A percentile compares a stretch with the other conserved stretches of the same genome.
These are phyloP conservation scores for Verticillium nonalfalfae DNA, from an alignment of 2,329 filamentous ascomycete genomes.

Conservation along the genomic window DNA sequence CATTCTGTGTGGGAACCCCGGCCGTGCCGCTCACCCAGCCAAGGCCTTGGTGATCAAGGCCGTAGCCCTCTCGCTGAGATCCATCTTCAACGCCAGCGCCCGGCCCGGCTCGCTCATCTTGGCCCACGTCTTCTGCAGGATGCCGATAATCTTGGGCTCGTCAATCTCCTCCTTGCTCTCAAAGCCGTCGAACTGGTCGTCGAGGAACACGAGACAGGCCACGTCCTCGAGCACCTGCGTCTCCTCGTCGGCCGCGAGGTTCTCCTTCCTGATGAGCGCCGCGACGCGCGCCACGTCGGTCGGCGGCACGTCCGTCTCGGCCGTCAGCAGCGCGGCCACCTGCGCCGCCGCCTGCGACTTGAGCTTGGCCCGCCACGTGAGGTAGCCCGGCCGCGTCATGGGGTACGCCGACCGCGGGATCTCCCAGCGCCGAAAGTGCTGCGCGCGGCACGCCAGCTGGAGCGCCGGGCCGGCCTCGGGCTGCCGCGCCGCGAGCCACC, in stretches of 20 bases:
- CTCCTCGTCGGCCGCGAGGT: conserved; percentile 52
- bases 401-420: conserved; percentile 69
- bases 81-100: conserved; percentile 58
- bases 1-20: too few relatives aligned
- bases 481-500: conserved; percentile 57
- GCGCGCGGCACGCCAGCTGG: conserved; percentile 71
- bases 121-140: conserved; percentile 67
- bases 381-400: conserved; percentile 68
- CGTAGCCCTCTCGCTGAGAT: conserved; percentile 56
- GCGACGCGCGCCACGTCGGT: conserved; percentile 58
- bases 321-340: conserved; percentile 48
- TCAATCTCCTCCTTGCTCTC: conserved; percentile 59
- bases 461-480: conserved; percentile 61
- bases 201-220: conserved; percentile 80
- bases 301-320: conserved; percentile 24
- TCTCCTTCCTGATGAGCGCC: conserved; percentile 73
- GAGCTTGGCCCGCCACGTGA: conserved; percentile 70
- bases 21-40: conserved; percentile 8
- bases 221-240: conserved; percentile 78
- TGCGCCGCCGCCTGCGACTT: conserved; percentile 56
- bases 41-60: conserved; percentile 59
- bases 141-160: conserved; percentile 69
- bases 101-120: conserved; percentile 64
- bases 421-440: conserved; percentile 81
- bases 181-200: conserved; percentile 80